These are phyloP conservation scores for Chionographis japonica DNA, from an alignment of 106 monocot species.

Conservation along the genomic window DNA sequence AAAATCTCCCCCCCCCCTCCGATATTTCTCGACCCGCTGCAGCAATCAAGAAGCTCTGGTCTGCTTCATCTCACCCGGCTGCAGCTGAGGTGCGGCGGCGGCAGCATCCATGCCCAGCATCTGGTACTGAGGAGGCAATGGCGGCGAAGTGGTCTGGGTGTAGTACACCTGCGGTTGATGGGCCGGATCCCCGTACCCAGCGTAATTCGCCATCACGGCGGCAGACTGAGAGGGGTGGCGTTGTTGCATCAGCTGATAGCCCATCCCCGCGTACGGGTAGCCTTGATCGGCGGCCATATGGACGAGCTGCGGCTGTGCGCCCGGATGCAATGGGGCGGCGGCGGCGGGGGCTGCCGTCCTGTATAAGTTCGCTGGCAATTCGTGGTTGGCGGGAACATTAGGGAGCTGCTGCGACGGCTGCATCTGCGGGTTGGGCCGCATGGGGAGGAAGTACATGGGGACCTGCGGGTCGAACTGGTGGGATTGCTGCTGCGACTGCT, in stretches of 20 bases:
- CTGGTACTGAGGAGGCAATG: slow-evolving; percentile 20
- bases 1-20: too few species aligned
- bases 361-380: too few species aligned
- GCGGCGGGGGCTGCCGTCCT: slow-evolving; percentile 2
- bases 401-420: not conserved
- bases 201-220: slow-evolving; percentile 3
- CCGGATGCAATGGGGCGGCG: not conserved
- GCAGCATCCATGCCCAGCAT: slow-evolving; percentile 5
- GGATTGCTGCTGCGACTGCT: slow-evolving; percentile 24
- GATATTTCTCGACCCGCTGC: too few species aligned
- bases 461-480: slow-evolving; percentile 20
- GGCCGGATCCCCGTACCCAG: slow-evolving; percentile 3
- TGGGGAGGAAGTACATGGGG: slow-evolving; percentile 62
- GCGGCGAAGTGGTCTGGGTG: slow-evolving; percentile 7
- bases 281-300: slow-evolving; percentile 1
- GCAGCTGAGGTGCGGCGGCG: slow-evolving; percentile 5
- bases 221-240: slow-evolving; percentile 9
- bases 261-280: not conserved
- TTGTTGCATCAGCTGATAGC: slow-evolving; percentile 10
- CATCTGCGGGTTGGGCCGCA: slow-evolving; percentile 26
- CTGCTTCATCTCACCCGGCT: slow-evolving; percentile 7
- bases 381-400: too few species aligned
- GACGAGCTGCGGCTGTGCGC: slow-evolving; percentile 14
- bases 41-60: slow-evolving; percentile 16
- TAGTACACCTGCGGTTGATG: slow-evolving; percentile 10